Conservation (phyloP, 2,329 filamentous ascomycete species). For the Nectriaceae sp. region DNA sequence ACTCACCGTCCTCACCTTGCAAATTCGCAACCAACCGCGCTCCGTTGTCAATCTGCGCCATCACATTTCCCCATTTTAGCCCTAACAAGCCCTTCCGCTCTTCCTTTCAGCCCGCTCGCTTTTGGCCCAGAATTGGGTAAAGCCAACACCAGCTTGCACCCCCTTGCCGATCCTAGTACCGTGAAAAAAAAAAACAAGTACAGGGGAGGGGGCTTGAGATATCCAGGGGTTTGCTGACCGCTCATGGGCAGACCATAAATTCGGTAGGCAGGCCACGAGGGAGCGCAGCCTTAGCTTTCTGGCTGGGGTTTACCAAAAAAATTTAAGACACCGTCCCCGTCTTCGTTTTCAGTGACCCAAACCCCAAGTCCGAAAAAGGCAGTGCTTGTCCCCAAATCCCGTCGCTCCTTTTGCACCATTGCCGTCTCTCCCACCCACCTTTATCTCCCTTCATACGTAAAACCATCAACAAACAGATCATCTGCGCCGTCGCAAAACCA, state of each 20-base stretch:
- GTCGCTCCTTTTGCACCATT: constrained; percentile 7
- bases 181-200: constrained; percentile 11
- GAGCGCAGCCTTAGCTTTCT: constrained; percentile 8
- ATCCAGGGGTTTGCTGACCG: constrained; percentile 7
- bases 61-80: constrained; percentile 7
- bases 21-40: neutral
- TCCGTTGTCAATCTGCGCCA: neutral
- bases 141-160: constrained; percentile 15
- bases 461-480: constrained; percentile 6
- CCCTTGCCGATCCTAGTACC: constrained; percentile 31
- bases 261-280: constrained; percentile 7
- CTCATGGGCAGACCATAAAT: constrained; percentile 1
- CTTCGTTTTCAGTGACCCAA: constrained; percentile 11
- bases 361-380: neutral
- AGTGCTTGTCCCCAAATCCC: neutral
- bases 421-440: constrained; percentile 1
- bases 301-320: neutral
- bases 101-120: constrained; percentile 14
- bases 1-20: constrained; percentile 2
- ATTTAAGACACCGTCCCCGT: constrained; percentile 12
- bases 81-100: constrained; percentile 15
- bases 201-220: constrained; percentile 2
- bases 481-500: constrained; percentile 1
- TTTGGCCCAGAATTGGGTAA: constrained; percentile 9
- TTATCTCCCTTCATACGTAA: constrained; percentile 1